Evolutionary conservation across 441 rosid genomes (phyloP).

Genomic region (Brassica balearica): DNA sequence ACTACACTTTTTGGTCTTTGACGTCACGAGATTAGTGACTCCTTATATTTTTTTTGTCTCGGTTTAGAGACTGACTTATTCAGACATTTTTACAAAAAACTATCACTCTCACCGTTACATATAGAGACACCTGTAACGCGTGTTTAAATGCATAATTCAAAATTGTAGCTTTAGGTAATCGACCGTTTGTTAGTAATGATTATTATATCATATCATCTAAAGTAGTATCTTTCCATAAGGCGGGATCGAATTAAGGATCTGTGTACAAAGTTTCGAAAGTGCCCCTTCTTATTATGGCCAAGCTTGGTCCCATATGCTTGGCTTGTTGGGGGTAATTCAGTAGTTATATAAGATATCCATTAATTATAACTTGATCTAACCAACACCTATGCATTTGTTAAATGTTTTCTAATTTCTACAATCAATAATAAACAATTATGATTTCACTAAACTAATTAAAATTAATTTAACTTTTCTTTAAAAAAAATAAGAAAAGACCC

Average conservation of each 20-base stretch:
- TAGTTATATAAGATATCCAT: not conserved
- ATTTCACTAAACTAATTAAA: not conserved
- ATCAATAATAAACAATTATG: not conserved
- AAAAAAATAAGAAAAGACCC: not conserved
- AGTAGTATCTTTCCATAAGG: not conserved
- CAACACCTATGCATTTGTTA: not conserved
- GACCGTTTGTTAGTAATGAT: slow-evolving; percentile 27
- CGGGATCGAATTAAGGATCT: not conserved
- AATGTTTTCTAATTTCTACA: slow-evolving; percentile 22
- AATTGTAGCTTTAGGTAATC: slow-evolving; percentile 31
- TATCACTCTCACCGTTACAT: slow-evolving; percentile 34
- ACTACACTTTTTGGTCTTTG: slow-evolving; percentile 17
- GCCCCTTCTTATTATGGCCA: not conserved
- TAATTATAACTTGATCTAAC: not conserved
- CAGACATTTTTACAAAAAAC: slow-evolving; percentile 27
- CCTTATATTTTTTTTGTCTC: not conserved
- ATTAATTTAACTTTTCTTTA: not conserved
- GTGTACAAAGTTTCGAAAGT: slow-evolving; percentile 12
- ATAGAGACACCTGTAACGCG: slow-evolving; percentile 44
- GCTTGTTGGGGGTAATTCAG: slow-evolving; percentile 8
- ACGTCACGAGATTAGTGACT: slow-evolving; percentile 28
- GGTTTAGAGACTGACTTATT: slow-evolving; percentile 21
- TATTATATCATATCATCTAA: slow-evolving; percentile 16
- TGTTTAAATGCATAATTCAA: slow-evolving; percentile 33
- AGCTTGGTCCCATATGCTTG: not conserved